Percentiles rank a stretch among this genome's conserved stretches.
Evolutionary conservation across 2,329 filamentous ascomycete species (phyloP).

Genomic region (Penicillium polonicum): DNA sequence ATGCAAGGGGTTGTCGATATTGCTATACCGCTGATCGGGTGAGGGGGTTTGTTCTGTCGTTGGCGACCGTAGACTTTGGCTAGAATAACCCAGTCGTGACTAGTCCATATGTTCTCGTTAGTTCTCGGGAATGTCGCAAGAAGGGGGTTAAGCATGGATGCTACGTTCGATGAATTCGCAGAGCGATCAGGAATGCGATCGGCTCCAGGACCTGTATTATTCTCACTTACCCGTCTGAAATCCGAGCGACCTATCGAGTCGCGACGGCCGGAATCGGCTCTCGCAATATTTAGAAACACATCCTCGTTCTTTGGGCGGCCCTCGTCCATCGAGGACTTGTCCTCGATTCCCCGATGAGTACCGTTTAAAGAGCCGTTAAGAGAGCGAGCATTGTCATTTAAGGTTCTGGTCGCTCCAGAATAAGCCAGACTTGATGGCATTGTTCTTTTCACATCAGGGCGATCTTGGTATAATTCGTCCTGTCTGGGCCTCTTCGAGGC

Average conservation of each 20-base stretch:
- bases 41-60: conserved; percentile 38
- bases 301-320: conserved; percentile 43
- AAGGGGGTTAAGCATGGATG: neutral
- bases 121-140: conserved; percentile 6
- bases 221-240: conserved; percentile 38
- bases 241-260: conserved; percentile 40
- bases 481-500: conserved; percentile 30
- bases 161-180: neutral
- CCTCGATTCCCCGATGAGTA: conserved; percentile 28
- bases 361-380: conserved; percentile 17
- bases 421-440: conserved; percentile 37
- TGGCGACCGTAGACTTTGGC: conserved; percentile 36
- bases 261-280: conserved; percentile 40
- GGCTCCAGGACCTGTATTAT: neutral
- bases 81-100: conserved; percentile 41
- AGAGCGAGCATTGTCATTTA: conserved; percentile 28
- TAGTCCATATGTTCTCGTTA: conserved; percentile 25
- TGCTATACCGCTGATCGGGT: conserved; percentile 37
- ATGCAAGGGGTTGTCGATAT: conserved; percentile 37
- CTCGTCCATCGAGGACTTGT: conserved; percentile 39
- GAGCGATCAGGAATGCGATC: conserved; percentile 10
- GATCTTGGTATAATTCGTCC: conserved; percentile 22
- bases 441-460: conserved; percentile 33
- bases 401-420: conserved; percentile 27
- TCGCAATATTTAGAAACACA: conserved; percentile 49